Conservation (phyloP, 2,329 filamentous ascomycete species). For the Xylaria sp. region DNA sequence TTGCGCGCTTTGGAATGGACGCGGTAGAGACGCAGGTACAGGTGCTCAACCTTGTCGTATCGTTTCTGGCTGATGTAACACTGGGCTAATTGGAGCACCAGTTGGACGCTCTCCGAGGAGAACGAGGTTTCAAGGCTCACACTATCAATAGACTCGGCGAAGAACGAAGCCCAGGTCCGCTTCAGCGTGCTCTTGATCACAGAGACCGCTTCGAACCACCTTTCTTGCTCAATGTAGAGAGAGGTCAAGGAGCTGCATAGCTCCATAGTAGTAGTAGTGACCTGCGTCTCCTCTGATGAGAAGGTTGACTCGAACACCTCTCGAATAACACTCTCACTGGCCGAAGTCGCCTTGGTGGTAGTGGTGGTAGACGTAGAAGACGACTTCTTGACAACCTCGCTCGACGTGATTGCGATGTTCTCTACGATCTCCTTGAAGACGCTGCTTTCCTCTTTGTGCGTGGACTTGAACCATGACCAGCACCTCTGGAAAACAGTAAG, state of each 20-base stretch:
- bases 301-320: constrained; percentile 38
- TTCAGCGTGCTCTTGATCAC: constrained; percentile 34
- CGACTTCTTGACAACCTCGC: constrained; percentile 34
- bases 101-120: constrained; percentile 32
- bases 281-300: constrained; percentile 31
- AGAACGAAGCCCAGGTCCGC: constrained; percentile 36
- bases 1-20: constrained; percentile 36
- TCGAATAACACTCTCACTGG: constrained; percentile 36
- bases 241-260: constrained; percentile 35
- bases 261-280: constrained; percentile 35
- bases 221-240: constrained; percentile 36
- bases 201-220: constrained; percentile 36
- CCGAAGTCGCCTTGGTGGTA: constrained; percentile 24
- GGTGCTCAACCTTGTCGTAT: constrained; percentile 34
- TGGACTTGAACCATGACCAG: constrained; percentile 39
- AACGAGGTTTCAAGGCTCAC: constrained; percentile 27
- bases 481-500: constrained; percentile 38
- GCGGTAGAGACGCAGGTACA: constrained; percentile 36
- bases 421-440: constrained; percentile 38
- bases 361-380: constrained; percentile 31
- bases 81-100: constrained; percentile 33
- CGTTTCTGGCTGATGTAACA: constrained; percentile 37
- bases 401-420: constrained; percentile 34
- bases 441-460: constrained; percentile 35
- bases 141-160: constrained; percentile 36